These are phyloP conservation scores for Knufia petricola DNA, from an alignment of 2,329 filamentous ascomycete genomes.

Conservation along the genomic window DNA sequence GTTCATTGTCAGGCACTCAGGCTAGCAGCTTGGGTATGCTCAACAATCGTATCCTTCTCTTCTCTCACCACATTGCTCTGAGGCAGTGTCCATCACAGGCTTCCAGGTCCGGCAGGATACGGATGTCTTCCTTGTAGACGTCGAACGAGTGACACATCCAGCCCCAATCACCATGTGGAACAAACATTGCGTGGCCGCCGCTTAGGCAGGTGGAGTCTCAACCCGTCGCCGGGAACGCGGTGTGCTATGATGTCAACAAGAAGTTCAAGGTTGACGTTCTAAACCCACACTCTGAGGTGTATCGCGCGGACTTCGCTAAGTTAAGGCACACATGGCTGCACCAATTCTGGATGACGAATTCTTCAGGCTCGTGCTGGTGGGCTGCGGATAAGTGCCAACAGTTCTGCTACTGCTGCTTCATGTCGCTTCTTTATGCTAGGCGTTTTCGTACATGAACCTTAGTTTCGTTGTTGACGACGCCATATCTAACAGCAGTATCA, in stretches of 20 bases:
- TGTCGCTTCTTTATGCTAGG: not conserved
- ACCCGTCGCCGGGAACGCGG: not conserved
- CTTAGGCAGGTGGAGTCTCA: slow-evolving; percentile 4
- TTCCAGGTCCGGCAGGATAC: not conserved
- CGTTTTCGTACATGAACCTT: too few relatives aligned
- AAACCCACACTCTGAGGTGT: not conserved
- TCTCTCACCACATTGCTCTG: too few relatives aligned
- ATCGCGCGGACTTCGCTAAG: not conserved
- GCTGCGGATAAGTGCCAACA: too few relatives aligned
- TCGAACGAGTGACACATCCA: not conserved
- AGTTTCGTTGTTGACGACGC: not conserved
- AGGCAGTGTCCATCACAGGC: not conserved
- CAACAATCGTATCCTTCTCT: too few relatives aligned
- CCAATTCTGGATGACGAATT: not conserved
- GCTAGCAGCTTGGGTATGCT: too few relatives aligned
- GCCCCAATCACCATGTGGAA: slow-evolving; percentile 3
- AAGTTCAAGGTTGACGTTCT: not conserved
- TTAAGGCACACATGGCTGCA: not conserved
- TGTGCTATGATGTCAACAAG: slow-evolving; percentile 5
- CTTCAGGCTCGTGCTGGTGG: too few relatives aligned
- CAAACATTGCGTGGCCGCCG: slow-evolving; percentile 5
- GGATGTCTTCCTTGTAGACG: slow-evolving; percentile 5
- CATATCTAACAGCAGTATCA: not conserved
- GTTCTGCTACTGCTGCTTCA: too few relatives aligned
- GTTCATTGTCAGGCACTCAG: too few relatives aligned